Percentiles rank a stretch among this genome's conserved stretches.
phyloP scores from a whole-genome alignment of 1,284 basidiomycete species.

The Ceratobasidium sp. region DNA sequence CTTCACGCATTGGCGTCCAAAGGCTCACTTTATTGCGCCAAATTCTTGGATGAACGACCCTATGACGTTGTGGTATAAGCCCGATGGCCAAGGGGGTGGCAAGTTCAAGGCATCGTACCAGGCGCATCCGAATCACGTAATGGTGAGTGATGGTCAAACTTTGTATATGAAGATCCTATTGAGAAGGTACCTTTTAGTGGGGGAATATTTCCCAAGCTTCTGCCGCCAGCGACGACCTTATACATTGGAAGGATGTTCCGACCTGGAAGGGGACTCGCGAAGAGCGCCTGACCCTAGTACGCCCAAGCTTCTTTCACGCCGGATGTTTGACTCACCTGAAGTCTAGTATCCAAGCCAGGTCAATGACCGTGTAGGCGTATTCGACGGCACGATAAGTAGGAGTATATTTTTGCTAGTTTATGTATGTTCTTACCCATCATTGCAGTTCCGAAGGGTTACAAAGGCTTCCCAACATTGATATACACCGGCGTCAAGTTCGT shows the following conservation, averaged over 20 bases:
- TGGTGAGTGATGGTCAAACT: conserved; percentile 15
- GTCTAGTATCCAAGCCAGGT: conserved; percentile 33
- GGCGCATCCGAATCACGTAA: conserved; percentile 35
- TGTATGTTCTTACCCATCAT: neutral
- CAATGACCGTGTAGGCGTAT: conserved; percentile 35
- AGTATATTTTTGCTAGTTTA: neutral
- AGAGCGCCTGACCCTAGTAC: conserved; percentile 32
- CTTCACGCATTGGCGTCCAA: conserved; percentile 40
- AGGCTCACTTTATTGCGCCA: conserved; percentile 39
- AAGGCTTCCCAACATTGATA: conserved; percentile 42
- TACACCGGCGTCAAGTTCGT: conserved; percentile 42
- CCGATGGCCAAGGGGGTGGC: conserved; percentile 31
- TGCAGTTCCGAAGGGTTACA: conserved; percentile 38
- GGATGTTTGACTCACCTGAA: neutral
- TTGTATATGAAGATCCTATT: neutral
- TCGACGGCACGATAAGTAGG: conserved; percentile 40
- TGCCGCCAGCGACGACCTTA: conserved; percentile 42
- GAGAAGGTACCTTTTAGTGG: conserved; percentile 10
- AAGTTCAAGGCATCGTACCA: conserved; percentile 47
- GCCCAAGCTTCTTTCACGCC: neutral
- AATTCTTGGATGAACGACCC: conserved; percentile 46
- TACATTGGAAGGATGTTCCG: conserved; percentile 44
- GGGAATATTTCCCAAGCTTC: conserved; percentile 42
- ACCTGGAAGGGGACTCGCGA: conserved; percentile 32
- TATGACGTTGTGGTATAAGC: conserved; percentile 39